Conservation (phyloP, 805 yeast species). For the Candida ficus region DNA sequence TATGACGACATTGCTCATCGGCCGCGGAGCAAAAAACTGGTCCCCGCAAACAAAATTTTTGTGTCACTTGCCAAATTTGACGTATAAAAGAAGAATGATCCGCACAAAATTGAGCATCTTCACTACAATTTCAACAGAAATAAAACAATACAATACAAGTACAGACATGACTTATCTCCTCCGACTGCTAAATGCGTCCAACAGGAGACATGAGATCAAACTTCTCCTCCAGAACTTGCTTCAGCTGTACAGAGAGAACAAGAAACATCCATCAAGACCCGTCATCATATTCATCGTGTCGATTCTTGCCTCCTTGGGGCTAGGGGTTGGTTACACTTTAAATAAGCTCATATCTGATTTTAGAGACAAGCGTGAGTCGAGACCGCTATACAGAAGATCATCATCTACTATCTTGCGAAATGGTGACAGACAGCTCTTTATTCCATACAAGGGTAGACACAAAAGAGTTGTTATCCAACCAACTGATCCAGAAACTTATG, state of each 20-base stretch:
- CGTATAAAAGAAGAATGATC: too few relatives aligned
- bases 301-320: slow-evolving; percentile 19
- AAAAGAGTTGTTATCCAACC: slow-evolving; percentile 25
- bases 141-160: neutral
- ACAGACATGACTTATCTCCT: slow-evolving; percentile 10
- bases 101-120: too few relatives aligned
- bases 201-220: slow-evolving; percentile 19
- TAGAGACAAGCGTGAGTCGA: slow-evolving; percentile 24
- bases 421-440: slow-evolving; percentile 27
- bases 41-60: neutral
- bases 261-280: slow-evolving; percentile 22
- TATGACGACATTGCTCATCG: too few relatives aligned
- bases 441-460: slow-evolving; percentile 24
- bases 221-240: slow-evolving; percentile 19
- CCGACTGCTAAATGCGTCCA: slow-evolving; percentile 14
- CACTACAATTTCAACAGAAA: too few relatives aligned
- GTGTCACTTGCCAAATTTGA: too few relatives aligned
- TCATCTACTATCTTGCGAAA: slow-evolving; percentile 25
- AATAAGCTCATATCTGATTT: slow-evolving; percentile 24
- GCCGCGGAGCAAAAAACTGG: too few relatives aligned
- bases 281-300: slow-evolving; percentile 25
- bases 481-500: slow-evolving; percentile 25
- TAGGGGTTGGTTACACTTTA: slow-evolving; percentile 17
- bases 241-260: slow-evolving; percentile 24
- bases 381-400: slow-evolving; percentile 24